Evolutionary conservation across 2,329 filamentous ascomycete species (phyloP).

Genomic region (Arthroderma sp.): DNA sequence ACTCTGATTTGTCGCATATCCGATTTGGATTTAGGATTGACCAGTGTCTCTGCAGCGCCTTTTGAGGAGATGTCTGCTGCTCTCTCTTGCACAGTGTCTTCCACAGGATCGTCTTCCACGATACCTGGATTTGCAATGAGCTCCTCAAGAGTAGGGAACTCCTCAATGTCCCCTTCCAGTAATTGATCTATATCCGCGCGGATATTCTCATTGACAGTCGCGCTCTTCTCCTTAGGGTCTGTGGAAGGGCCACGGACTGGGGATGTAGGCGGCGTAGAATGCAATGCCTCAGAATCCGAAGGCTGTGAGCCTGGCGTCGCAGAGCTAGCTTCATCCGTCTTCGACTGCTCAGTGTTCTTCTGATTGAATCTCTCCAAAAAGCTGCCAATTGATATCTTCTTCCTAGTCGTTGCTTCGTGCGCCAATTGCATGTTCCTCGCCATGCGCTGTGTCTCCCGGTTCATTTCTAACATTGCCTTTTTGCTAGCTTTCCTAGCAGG

Average conservation of each 20-base stretch:
- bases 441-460: slow-evolving; percentile 83
- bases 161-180: background rate
- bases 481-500: slow-evolving; percentile 76
- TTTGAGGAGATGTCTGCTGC: background rate
- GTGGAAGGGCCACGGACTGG: slow-evolving; percentile 25
- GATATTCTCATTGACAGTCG: background rate
- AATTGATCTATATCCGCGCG: background rate
- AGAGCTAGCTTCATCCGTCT: slow-evolving; percentile 13
- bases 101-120: background rate
- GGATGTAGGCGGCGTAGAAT: slow-evolving; percentile 61
- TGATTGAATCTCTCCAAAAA: slow-evolving; percentile 78
- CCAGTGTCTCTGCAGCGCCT: background rate
- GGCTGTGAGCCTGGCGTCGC: slow-evolving; percentile 22
- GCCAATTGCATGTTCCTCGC: slow-evolving; percentile 79
- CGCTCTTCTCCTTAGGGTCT: background rate
- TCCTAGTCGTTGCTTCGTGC: slow-evolving; percentile 80
- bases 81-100: background rate
- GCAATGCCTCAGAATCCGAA: slow-evolving; percentile 29
- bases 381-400: slow-evolving; percentile 72
- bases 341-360: slow-evolving; percentile 30
- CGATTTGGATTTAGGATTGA: background rate
- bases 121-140: background rate
- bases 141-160: slow-evolving; percentile 1
- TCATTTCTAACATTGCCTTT: slow-evolving; percentile 90
- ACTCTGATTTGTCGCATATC: slow-evolving; percentile 23